Conservation (phyloP, 257 asterid genomes). For the Euphrasia confusa region DNA sequence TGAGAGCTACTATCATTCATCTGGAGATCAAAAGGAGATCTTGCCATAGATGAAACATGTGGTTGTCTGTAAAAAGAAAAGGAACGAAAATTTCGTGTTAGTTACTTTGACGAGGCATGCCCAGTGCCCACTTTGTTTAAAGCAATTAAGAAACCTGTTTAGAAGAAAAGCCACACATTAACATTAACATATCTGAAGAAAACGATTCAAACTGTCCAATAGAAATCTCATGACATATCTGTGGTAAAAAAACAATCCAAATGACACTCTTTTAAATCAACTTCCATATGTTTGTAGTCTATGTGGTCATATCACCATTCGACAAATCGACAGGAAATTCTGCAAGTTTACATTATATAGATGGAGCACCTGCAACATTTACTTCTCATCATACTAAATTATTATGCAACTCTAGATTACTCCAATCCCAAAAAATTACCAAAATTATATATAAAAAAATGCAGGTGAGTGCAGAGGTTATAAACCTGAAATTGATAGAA, state of each 20-base stretch:
- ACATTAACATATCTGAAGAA: neutral
- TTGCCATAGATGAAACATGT: conserved; percentile 40
- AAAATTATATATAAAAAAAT: neutral
- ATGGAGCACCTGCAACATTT: conserved; percentile 2
- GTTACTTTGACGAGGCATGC: neutral
- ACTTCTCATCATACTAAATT: neutral
- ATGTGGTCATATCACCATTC: neutral
- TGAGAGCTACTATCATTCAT: conserved; percentile 43
- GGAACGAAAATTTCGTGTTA: neutral
- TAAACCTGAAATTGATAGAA: conserved; percentile 47
- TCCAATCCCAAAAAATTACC: neutral
- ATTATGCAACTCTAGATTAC: too few species aligned
- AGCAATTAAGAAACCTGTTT: conserved; percentile 7
- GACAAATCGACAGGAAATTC: neutral
- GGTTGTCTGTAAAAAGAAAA: conserved; percentile 39
- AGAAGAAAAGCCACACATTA: neutral
- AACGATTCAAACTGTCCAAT: conserved; percentile 1
- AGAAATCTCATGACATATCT: neutral
- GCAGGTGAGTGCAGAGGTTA: neutral
- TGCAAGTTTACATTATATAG: neutral
- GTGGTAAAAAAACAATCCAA: neutral
- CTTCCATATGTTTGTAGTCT: neutral
- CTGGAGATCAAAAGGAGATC: conserved; percentile 49
- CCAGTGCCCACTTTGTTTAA: neutral
- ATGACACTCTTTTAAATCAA: neutral